Base-by-base conservation (phyloP, 257 asterid genomes). In the Fraxinus americana region DNA sequence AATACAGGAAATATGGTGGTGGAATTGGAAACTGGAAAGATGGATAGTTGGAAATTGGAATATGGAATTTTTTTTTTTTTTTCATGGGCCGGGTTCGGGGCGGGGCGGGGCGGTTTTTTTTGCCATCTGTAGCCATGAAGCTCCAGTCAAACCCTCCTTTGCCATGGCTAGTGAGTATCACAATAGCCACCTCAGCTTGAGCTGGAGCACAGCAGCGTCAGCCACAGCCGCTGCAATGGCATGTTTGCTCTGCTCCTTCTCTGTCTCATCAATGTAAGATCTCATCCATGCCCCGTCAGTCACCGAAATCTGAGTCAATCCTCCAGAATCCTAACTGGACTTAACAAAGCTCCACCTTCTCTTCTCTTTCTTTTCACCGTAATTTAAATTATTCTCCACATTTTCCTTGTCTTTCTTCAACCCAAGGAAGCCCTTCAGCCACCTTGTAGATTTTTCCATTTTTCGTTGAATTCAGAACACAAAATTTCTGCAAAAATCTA, bases 131-230 rank as follows among this genome's bases (percentile, higher is more conserved):
- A 0, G 82, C 81, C 0, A 83, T 38, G 50, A 79, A 90, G 2
- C 90, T 88, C 94, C 99, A 91, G 30, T 91, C 97, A 50, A 21
- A 88, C 17, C 75, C 82, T 36, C 94, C 91, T 36, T 88, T 85
- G 2, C 97, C 91, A 27, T 87, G 91, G 67, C 92, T 91, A 14
- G 97, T 93, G 5, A 96, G 92, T 73, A 96, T 83, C 73, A 93
- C 98, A 73, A 93, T 98, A 23, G 95, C 99, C 23, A 83, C 97
- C 0, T 98, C 97, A 39, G 98, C 99, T 83, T 91, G 96, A 1
- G 99, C 99, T 1, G 99, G 98, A 1, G 96, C 97, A 95, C 92
- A 0, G 99, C 99, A 0, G 99, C 99, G 61, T 95, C 98, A 0
- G 99, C 99, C 0, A 97, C 99, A 0, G 95, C 97, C 0, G 97